phyloP scores from a whole-genome alignment of 2,329 filamentous ascomycete species.

The Fusarium sp. region DNA sequence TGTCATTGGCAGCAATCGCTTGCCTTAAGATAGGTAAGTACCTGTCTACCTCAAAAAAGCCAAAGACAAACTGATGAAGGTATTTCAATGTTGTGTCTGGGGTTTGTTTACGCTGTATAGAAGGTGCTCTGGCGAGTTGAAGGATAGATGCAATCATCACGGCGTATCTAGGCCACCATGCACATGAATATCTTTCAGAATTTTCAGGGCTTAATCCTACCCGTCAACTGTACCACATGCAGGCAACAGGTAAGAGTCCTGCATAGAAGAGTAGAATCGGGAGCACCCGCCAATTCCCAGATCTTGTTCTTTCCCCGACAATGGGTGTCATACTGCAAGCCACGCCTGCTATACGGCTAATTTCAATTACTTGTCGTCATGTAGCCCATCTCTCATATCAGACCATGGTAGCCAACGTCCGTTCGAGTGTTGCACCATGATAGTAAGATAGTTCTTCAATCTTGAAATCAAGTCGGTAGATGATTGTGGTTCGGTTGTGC shows the following conservation, averaged over 20 bases:
- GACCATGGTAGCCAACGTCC: neutral
- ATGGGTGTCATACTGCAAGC: constrained; percentile 9
- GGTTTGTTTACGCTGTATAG: neutral
- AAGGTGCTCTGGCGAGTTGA: neutral
- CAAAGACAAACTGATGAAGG: neutral
- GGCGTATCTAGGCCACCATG: neutral
- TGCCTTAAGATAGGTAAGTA: neutral
- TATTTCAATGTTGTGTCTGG: neutral
- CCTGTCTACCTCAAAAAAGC: neutral
- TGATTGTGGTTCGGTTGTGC: neutral
- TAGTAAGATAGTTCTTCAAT: neutral
- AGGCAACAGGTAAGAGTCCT: neutral
- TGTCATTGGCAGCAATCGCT: neutral
- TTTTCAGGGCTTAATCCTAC: too few relatives aligned
- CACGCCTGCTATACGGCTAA: constrained; percentile 10
- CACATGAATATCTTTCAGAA: too few relatives aligned
- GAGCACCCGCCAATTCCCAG: constrained; percentile 8
- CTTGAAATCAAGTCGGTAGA: neutral
- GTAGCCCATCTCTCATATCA: neutral
- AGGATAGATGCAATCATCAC: neutral
- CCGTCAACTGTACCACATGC: neutral
- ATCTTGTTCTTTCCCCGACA: constrained; percentile 16
- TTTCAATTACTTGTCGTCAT: neutral
- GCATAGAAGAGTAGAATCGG: constrained; percentile 21
- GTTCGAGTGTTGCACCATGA: neutral